Evolutionary conservation across 208 protist species (phyloP).

Genomic region (Crithidia fasciculata): DNA sequence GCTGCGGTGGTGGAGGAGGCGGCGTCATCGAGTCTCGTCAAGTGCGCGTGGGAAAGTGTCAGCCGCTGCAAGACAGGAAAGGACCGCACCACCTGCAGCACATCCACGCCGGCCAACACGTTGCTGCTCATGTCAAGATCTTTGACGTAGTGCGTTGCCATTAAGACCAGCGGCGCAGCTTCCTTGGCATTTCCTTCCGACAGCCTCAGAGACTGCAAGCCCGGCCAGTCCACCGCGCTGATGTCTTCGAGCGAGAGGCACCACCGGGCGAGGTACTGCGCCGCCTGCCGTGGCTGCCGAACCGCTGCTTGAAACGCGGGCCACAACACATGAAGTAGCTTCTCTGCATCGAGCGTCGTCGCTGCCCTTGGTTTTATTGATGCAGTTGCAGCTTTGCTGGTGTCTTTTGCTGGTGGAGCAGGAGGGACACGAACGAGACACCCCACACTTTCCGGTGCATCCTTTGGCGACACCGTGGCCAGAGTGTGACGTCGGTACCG

Average conservation of each 20-base stretch:
- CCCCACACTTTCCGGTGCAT: not conserved
- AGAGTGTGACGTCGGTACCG: conserved; percentile 13
- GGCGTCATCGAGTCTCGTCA: conserved; percentile 6
- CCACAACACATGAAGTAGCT: conserved; percentile 44
- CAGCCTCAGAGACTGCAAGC: conserved; percentile 18
- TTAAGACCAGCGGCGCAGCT: not conserved
- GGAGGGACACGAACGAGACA: not conserved
- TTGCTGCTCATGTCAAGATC: conserved; percentile 84
- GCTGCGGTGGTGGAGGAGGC: not conserved
- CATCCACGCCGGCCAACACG: conserved; percentile 34
- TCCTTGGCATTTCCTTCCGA: not conserved
- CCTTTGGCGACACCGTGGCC: not conserved
- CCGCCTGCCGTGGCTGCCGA: conserved; percentile 30
- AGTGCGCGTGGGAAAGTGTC: conserved; percentile 50
- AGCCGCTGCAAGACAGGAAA: conserved; percentile 56
- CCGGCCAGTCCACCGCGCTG: conserved; percentile 45
- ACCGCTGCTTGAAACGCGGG: conserved; percentile 41
- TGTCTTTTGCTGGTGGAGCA: not conserved
- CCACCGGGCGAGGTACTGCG: conserved; percentile 50
- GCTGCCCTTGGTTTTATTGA: no score
- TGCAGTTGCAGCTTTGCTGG: not conserved
- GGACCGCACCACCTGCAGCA: conserved; percentile 50
- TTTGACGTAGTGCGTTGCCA: conserved; percentile 1
- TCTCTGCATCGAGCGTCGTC: conserved; percentile 26
- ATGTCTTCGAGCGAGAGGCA: conserved; percentile 73